Base-by-base conservation (phyloP, 768 basidiomycete genomes). In the Macrolepiota albuminosa region DNA sequence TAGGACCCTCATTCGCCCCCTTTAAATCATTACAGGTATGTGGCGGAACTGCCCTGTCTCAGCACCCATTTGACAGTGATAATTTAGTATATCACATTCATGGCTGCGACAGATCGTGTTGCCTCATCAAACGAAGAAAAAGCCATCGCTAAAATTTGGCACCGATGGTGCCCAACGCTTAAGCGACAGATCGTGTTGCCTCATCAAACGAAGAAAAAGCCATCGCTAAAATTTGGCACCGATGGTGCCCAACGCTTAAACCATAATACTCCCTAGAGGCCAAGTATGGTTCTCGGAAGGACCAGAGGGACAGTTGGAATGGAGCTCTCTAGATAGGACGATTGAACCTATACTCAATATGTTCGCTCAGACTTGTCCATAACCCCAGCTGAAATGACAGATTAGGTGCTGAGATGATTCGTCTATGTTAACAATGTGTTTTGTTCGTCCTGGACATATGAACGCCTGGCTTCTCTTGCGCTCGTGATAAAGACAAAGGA, bases 231-330 rank as follows among this genome's bases (percentile, higher is more conserved):
- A 65, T 70, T 48, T 88, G 86, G 86, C 81, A 82, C 57, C 63
- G 68, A 24, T 78, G 79, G 29, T 88, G 86, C 68, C 82, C 84
- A 4, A 84, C 85, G 0, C 73, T 88, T 34, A 75, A 59, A 87
- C 87, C 0, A 84, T 88, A 56, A 86, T 88, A 16, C 70, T 88
- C 0, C 85, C 87, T 0, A 77, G 78, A 59, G 87, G 87, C 2
- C 71, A 78, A 55, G 80, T 87, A 8, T 88, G 87, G 87, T 86
- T 85, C 55, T 56, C 59, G 13, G 73, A 77, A 59, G 73, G 67
- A 29, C 57, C 59, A 18, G 73, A 77, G 55, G 73, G 66, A 36
- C 61, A 61, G 40, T 56, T 49, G 14, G 61, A 62, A 31, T 66
- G 65, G 63, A 61, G 37, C 31, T 54, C 57, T 11, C 16, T 66